phyloP scores from a whole-genome alignment of 345 rosid species.

The Eucalyptus pauciflora region DNA sequence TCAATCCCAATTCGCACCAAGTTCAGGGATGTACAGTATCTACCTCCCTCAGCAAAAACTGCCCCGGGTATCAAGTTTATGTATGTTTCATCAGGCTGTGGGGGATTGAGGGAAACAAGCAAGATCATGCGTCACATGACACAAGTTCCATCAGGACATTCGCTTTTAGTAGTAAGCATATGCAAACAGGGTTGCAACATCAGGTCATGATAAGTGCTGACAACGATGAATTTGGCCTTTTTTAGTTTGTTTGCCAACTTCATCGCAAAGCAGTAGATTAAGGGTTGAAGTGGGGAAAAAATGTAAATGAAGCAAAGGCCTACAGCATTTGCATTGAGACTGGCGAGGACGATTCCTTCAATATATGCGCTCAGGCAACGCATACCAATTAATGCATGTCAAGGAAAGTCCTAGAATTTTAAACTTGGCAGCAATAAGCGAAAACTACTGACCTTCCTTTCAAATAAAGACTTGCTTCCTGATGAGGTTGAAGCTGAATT shows the following conservation, averaged over 20 bases:
- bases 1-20: neutral
- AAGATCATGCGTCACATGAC: neutral
- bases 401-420: neutral
- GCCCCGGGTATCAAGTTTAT: neutral
- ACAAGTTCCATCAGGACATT: neutral
- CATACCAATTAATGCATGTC: neutral
- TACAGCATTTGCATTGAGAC: neutral
- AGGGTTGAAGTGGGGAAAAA: neutral
- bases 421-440: neutral
- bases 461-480: constrained; percentile 30
- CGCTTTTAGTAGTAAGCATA: neutral
- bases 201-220: neutral
- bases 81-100: neutral
- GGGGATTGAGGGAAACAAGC: neutral
- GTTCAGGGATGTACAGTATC: neutral
- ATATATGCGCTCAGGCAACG: neutral
- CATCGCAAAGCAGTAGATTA: neutral
- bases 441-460: constrained; percentile 31
- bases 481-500: constrained; percentile 22
- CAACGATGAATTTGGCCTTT: too few relatives aligned
- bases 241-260: neutral
- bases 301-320: neutral
- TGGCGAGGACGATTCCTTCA: neutral
- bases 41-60: neutral
- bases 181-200: neutral